Evolutionary conservation across 2,329 filamentous ascomycete species (phyloP).

Genomic region (Ophiostoma perfectum): DNA sequence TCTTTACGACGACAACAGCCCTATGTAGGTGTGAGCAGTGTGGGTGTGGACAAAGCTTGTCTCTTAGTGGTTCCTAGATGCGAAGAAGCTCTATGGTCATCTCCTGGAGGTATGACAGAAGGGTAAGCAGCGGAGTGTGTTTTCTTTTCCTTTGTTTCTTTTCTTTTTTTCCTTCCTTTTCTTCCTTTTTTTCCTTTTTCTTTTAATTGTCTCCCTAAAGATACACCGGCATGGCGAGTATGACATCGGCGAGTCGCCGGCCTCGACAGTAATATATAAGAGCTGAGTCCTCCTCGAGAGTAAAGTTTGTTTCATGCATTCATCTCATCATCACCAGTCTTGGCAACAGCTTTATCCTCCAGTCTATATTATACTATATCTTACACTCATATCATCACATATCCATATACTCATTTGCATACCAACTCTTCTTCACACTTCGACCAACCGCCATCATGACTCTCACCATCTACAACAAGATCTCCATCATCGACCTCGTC

Average conservation of each 20-base stretch:
- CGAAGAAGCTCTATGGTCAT: not conserved
- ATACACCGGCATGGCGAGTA: not conserved
- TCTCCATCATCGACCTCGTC: constrained; percentile 41
- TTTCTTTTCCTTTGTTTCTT: not conserved
- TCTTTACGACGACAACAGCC: not conserved
- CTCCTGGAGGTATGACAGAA: not conserved
- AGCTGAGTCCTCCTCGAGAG: not conserved
- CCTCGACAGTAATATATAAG: not conserved
- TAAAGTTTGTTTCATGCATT: not conserved
- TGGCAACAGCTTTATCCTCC: not conserved
- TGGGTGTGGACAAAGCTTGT: not conserved
- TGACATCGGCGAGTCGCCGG: not conserved
- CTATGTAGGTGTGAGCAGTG: not conserved
- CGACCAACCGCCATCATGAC: constrained; percentile 22
- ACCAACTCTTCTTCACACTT: not conserved
- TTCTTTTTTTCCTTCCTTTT: not conserved
- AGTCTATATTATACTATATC: too few species aligned
- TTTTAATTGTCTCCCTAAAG: not conserved
- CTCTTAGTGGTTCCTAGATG: not conserved
- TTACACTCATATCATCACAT: not conserved
- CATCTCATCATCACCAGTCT: not conserved
- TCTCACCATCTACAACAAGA: constrained; percentile 29
- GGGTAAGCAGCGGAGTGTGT: not conserved
- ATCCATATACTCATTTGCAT: not conserved
- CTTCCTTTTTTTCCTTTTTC: not conserved